These are phyloP conservation scores for Sphagnum fallax DNA, from an alignment of 228 moss, liverwort and hornwort species.

Conservation along the genomic window DNA sequence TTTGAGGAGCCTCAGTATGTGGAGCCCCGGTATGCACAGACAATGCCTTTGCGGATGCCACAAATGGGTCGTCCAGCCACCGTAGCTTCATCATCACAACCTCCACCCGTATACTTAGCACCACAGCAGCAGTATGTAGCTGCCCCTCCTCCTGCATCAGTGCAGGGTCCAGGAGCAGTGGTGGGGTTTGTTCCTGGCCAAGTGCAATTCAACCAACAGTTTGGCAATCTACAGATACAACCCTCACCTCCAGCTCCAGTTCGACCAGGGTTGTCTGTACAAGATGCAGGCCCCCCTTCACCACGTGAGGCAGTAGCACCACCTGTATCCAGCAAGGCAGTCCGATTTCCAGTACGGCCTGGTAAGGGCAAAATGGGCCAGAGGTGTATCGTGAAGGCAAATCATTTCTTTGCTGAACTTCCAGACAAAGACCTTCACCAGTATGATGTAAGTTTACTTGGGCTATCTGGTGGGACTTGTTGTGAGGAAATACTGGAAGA, in stretches of 20 bases:
- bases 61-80: no score
- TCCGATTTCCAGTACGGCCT: slow-evolving; percentile 60
- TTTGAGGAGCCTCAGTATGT: no score
- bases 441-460: slow-evolving; percentile 35
- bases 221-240: not conserved
- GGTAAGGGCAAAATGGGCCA: slow-evolving; percentile 42
- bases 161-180: slow-evolving; percentile 4
- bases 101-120: no score
- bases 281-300: not conserved
- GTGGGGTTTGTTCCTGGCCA: slow-evolving; percentile 1
- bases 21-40: no score
- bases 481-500: no score
- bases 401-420: slow-evolving; percentile 55
- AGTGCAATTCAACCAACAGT: not conserved
- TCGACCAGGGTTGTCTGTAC: slow-evolving; percentile 23
- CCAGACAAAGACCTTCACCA: slow-evolving; percentile 68
- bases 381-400: slow-evolving; percentile 54
- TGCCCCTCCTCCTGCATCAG: not conserved
- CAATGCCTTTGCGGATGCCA: no score
- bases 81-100: no score
- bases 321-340: slow-evolving; percentile 56
- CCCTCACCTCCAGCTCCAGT: slow-evolving; percentile 15
- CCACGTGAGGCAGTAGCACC: slow-evolving; percentile 19
- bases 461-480: no score
- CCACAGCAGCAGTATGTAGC: not conserved